phyloP scores from a whole-genome alignment of 2,329 filamentous ascomycete species.

The Rachicladosporium sp. region DNA sequence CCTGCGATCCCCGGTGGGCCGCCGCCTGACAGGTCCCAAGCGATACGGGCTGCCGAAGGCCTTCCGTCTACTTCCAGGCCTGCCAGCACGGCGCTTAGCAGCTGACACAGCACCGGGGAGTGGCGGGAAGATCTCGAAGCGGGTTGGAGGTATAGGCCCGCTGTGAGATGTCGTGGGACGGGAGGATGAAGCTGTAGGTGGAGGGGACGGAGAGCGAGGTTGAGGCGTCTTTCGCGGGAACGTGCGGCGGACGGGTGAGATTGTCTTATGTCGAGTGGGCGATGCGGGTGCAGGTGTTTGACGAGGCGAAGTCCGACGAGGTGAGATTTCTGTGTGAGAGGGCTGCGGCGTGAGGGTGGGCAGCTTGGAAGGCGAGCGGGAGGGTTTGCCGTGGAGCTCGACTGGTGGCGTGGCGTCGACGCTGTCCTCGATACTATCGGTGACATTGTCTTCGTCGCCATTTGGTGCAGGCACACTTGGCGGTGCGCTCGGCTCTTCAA shows the following conservation, averaged over 20 bases:
- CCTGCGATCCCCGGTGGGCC: slow-evolving; percentile 3
- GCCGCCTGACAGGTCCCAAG: slow-evolving; percentile 4
- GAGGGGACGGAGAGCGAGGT: slow-evolving; percentile 3
- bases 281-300: slow-evolving; percentile 1
- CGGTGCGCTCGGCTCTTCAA: slow-evolving; percentile 35
- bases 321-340: slow-evolving; percentile 10
- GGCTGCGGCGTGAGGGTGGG: slow-evolving; percentile 17
- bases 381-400: too few relatives aligned
- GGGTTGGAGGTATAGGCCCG: slow-evolving; percentile 48
- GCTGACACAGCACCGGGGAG: slow-evolving; percentile 36
- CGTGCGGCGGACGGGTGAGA: slow-evolving; percentile 15
- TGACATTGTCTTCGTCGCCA: slow-evolving; percentile 6
- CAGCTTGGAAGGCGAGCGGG: too few relatives aligned
- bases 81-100: slow-evolving; percentile 20
- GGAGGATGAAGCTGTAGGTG: slow-evolving; percentile 9
- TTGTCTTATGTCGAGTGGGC: slow-evolving; percentile 3
- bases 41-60: slow-evolving; percentile 13
- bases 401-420: background rate
- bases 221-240: slow-evolving; percentile 23
- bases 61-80: slow-evolving; percentile 18
- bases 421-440: slow-evolving; percentile 2
- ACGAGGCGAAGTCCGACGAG: background rate
- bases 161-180: slow-evolving; percentile 16
- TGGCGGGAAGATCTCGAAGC: slow-evolving; percentile 70
- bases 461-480: slow-evolving; percentile 13